Evolutionary conservation across 495 filamentous ascomycete species (phyloP), one percentile per base, ranked within the genome.

Genomic region (Talaromyces stipitatus): DNA sequence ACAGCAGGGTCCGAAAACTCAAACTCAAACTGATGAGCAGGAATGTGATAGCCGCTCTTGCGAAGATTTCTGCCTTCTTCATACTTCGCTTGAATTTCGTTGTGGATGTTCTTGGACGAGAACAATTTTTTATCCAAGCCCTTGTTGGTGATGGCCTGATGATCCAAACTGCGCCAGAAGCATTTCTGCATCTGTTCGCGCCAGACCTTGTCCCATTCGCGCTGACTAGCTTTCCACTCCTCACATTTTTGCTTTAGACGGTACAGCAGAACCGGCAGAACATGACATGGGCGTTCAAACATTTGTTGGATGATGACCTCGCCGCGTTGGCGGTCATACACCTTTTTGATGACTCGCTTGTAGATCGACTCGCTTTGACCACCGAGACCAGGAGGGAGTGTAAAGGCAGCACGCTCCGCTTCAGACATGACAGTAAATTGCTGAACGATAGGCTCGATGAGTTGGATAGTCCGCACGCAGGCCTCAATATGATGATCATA

Each of bases 141-240:
- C 71, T 92, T 95, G 61, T 86, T 85, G 32, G 86, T 85, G 58
- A 95, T 89, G 11, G 90, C 89, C 78, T 96, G 92, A 64, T 97
- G 95, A 60, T 99, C 95, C 50, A 99, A 82, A 71, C 91, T 96
- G 72, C 86, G 91, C 77, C 92, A 92, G 71, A 96, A 96, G 66
- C 92, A 89, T 59, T 85, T 81, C 60, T 92, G 85, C 43, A 91
- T 97, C 69, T 97, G 94, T 56, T 86, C 85, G 56, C 91, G 90
- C 95, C 95, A 99, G 22, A 97, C 89, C 68, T 97, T 97, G 71
- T 97, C 91, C 95, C 95, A 99, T 66, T 97, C 95, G 23, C 94
- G 89, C 80, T 90, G 91, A 28, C 89, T 89, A 38, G 91, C 89
- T 60, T 95, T 90, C 95, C 95, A 99, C 64, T 96, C 91, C 67